Evolutionary conservation across 2,329 filamentous ascomycete genomes (phyloP), one percentile per base, ranked within the genome.

Genomic region (Xylaria sp.): DNA sequence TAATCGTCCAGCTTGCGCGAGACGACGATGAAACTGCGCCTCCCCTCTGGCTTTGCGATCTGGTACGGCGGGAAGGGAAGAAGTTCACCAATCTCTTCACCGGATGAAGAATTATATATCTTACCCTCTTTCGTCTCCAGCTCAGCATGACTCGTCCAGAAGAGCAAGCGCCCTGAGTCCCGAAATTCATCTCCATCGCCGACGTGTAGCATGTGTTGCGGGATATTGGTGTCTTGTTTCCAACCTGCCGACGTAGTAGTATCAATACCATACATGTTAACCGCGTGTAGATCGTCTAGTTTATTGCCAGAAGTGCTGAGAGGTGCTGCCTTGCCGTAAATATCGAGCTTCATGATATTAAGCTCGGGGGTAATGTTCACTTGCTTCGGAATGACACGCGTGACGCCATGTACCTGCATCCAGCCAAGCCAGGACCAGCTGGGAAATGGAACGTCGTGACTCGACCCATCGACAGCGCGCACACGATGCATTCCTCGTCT

Each of bases 361-460:
- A 73, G 58, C 53, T 73, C 69, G 3, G 72, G 65, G 17, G 49
- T 26, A 4, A 71, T 40, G 33, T 67, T 42, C 28, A 67, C 54
- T 36, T 68, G 72, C n/a, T 63, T 63, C 4, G 63, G 67, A 26
- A 68, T 68, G 10, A 51, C 59, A 10, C 69, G 66, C 28, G 63
- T 68, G 11, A 72, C 26, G 1, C 67, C 70, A 9, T 64, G 44
- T 6, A 67, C 26, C 44, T 67, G 15, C 49, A 63, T 65, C 72
- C 72, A 71, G 1, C 72, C 71, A 3, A 73, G 65, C 68, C 70
- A 73, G 3, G 70, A 71, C 70, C 68, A 73, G 23, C 72, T 72
- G n/a, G 67, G 72, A 28, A 72, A 69, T 38, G 57, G 60, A 20
- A 72, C 56, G 23, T 65, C 28, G 36, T 67, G 33, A 6, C 66